Evolutionary conservation across 2,329 filamentous ascomycete species (phyloP).

Genomic region (Periconia sp.): DNA sequence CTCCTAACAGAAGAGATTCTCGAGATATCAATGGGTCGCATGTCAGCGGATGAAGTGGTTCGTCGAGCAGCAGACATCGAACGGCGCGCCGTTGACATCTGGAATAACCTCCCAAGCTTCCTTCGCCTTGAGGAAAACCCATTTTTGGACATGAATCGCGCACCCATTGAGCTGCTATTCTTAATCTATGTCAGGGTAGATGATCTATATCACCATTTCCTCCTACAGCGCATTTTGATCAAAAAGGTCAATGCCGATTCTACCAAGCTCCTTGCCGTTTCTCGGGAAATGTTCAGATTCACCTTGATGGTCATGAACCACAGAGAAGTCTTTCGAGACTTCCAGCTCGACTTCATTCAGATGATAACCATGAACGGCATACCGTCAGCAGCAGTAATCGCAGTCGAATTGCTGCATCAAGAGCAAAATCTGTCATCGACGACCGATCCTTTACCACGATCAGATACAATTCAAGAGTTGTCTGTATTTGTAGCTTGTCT

Average conservation of each 20-base stretch:
- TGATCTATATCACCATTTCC: conserved; percentile 24
- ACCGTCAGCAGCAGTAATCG: conserved; percentile 50
- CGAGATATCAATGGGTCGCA: conserved; percentile 59
- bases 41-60: conserved; percentile 43
- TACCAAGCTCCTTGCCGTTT: conserved; percentile 45
- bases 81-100: conserved; percentile 20
- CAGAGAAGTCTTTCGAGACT: conserved; percentile 49
- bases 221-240: conserved; percentile 63
- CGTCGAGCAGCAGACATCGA: conserved; percentile 44
- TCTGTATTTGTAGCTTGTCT: conserved; percentile 54
- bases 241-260: conserved; percentile 47
- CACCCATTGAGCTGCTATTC: conserved; percentile 52
- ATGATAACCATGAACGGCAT: conserved; percentile 49
- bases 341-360: conserved; percentile 50
- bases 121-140: conserved; percentile 27
- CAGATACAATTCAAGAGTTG: conserved; percentile 53
- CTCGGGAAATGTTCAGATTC: conserved; percentile 46
- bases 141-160: conserved; percentile 20
- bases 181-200: conserved; percentile 31
- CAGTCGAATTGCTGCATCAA: conserved; percentile 52
- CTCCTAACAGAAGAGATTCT: conserved; percentile 64
- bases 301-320: conserved; percentile 46
- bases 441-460: conserved; percentile 46
- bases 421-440: conserved; percentile 35
- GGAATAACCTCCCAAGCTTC: conserved; percentile 33